Conservation (phyloP, 1,284 basidiomycete species). For the Ustilago vetiveriae region DNA sequence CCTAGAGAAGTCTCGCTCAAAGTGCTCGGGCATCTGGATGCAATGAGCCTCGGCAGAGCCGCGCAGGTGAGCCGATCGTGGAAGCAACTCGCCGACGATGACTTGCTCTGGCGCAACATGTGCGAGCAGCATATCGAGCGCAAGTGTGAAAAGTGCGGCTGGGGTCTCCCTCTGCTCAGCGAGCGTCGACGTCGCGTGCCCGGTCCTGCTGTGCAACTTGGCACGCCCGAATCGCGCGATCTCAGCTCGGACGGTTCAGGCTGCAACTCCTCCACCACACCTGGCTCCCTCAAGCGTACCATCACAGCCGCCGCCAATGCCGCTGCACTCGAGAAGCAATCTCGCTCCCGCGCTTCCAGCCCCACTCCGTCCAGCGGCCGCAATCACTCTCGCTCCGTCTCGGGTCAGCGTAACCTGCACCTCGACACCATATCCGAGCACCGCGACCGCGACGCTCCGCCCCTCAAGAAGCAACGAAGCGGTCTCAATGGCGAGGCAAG, state of each 20-base stretch:
- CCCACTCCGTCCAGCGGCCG: conserved; percentile 26
- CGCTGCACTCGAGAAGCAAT: conserved; percentile 62
- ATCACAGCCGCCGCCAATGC: conserved; percentile 66
- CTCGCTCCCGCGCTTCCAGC: conserved; percentile 44
- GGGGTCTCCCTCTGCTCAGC: conserved; percentile 87
- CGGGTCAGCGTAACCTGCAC: conserved; percentile 28
- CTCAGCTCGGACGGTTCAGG: conserved; percentile 58
- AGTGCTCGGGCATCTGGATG: conserved; percentile 91
- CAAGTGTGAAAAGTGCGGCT: conserved; percentile 96
- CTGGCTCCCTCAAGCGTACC: conserved; percentile 59
- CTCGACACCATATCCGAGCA: conserved; percentile 11
- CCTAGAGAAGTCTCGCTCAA: conserved; percentile 90
- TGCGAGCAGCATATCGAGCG: conserved; percentile 99
- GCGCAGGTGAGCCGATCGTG: conserved; percentile 90
- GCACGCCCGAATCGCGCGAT: conserved; percentile 49
- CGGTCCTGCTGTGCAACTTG: conserved; percentile 43
- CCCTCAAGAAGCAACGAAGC: conserved; percentile 43
- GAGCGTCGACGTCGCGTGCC: conserved; percentile 74
- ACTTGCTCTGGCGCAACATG: conserved; percentile 93
- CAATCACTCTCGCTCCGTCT: conserved; percentile 28
- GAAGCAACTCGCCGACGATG: conserved; percentile 91
- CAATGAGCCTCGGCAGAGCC: conserved; percentile 91
- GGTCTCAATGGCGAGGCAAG: conserved; percentile 31
- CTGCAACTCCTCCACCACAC: conserved; percentile 16
- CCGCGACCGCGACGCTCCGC: conserved; percentile 33